Conservation (phyloP, 768 basidiomycete genomes). For the Pleurotus citrinopileatus region DNA sequence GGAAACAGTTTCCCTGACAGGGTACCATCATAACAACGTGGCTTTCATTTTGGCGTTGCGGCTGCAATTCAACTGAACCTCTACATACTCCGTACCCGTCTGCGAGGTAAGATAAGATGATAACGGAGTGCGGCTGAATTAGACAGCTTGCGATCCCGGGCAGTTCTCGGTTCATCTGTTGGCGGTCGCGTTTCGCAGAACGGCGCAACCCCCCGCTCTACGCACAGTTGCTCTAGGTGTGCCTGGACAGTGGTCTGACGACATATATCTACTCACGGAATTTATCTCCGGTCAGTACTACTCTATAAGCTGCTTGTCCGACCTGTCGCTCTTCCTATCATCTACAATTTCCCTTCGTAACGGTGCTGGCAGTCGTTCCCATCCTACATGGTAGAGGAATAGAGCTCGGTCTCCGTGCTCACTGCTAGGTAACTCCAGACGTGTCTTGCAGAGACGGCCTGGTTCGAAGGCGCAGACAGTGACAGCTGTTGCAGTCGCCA, state of each 20-base stretch:
- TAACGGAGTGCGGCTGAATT: too few relatives aligned
- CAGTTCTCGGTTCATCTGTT: neutral
- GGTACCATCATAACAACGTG: constrained; percentile 1
- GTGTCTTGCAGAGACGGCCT: too few relatives aligned
- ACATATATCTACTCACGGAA: neutral
- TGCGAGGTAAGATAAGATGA: too few relatives aligned
- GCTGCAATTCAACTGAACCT: neutral
- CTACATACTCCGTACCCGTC: too few relatives aligned
- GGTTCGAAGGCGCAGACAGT: neutral
- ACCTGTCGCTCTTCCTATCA: neutral
- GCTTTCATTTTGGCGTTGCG: neutral
- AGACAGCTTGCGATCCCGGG: neutral
- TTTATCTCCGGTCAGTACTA: neutral
- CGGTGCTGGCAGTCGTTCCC: neutral
- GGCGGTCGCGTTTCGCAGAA: neutral
- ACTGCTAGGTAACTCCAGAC: too few relatives aligned
- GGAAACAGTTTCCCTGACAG: neutral
- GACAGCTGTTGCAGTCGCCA: too few relatives aligned
- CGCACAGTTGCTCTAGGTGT: constrained; percentile 3
- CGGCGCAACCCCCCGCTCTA: neutral
- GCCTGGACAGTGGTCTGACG: neutral
- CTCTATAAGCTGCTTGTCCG: neutral
- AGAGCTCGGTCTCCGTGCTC: neutral
- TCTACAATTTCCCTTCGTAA: neutral
- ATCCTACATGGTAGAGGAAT: neutral